A percentile compares a stretch with the other conserved stretches of the same genome.
Evolutionary conservation across 1,284 basidiomycete genomes (phyloP).

Genomic region (Puccinia polysora): DNA sequence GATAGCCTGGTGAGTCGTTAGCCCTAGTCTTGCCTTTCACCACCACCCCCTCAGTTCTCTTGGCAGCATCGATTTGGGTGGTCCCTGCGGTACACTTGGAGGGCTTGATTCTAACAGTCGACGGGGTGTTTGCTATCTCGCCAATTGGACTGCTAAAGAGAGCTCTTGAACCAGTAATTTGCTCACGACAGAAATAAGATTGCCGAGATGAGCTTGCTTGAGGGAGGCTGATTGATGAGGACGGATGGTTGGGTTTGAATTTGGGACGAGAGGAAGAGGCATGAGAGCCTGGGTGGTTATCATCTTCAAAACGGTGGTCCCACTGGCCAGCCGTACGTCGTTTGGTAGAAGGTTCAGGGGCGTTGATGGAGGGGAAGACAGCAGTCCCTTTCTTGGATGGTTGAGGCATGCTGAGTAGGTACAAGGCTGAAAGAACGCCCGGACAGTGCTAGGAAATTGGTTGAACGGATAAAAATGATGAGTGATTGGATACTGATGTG

Average conservation of each 20-base stretch:
- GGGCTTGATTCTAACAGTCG: background rate
- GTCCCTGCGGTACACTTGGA: background rate
- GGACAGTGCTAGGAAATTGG: no score
- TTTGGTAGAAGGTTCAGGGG: background rate
- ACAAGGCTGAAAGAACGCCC: no score
- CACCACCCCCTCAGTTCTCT: background rate
- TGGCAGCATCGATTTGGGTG: background rate
- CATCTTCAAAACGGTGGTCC: background rate
- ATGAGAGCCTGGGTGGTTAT: background rate
- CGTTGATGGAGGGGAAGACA: background rate
- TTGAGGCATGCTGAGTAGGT: no score
- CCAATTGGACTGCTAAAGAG: no score
- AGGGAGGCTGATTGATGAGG: background rate
- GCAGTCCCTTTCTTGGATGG: no score
- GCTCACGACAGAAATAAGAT: no score
- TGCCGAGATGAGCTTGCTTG: no score
- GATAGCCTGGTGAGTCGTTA: background rate
- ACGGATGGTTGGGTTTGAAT: background rate
- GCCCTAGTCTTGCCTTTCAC: conserved; percentile 12
- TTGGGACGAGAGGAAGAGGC: background rate
- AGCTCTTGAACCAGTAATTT: no score
- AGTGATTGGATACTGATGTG: no score
- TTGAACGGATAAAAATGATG: no score
- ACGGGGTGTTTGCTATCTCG: no score
- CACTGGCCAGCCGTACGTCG: background rate